Evolutionary conservation across 2,329 filamentous ascomycete genomes (phyloP).

Genomic region (Xylariaceae sp.): DNA sequence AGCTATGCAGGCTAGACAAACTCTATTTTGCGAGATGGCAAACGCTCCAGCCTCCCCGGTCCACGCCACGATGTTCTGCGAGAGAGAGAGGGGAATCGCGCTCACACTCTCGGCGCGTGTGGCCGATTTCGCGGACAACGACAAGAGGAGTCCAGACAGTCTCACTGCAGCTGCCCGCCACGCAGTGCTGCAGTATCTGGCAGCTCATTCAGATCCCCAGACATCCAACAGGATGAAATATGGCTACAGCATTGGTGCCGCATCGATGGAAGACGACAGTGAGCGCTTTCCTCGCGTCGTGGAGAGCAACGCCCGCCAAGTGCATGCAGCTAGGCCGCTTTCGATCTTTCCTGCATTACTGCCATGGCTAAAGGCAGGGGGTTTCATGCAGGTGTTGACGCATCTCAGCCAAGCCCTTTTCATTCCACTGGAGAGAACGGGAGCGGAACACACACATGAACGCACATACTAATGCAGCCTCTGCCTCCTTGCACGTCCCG

Average conservation of each 20-base stretch:
- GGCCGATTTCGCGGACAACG: constrained; percentile 1
- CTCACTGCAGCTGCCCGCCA: too few species aligned
- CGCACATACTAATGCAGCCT: background rate
- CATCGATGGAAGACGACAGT: constrained; percentile 4
- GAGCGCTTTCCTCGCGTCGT: constrained; percentile 15
- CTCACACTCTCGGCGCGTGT: too few species aligned
- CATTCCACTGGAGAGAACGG: constrained; percentile 10
- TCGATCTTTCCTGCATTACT: constrained; percentile 25
- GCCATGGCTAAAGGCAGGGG: constrained; percentile 28
- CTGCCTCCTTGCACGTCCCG: too few species aligned
- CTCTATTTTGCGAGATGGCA: too few species aligned
- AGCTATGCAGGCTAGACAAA: too few species aligned
- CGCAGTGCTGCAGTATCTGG: too few species aligned
- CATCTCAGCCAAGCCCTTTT: constrained; percentile 6
- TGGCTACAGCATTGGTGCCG: too few species aligned
- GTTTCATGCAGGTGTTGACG: constrained; percentile 23
- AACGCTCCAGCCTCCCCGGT: too few species aligned
- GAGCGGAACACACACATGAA: background rate
- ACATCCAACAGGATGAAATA: constrained; percentile 1
- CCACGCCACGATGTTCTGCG: too few species aligned
- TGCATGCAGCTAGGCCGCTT: constrained; percentile 25
- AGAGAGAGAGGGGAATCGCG: too few species aligned
- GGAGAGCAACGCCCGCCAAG: constrained; percentile 18
- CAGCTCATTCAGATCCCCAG: constrained; percentile 11
- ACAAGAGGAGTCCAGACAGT: too few species aligned